These are phyloP conservation scores for Ilyonectria mors-panacis DNA, from an alignment of 2,329 filamentous ascomycete genomes.

Conservation along the genomic window DNA sequence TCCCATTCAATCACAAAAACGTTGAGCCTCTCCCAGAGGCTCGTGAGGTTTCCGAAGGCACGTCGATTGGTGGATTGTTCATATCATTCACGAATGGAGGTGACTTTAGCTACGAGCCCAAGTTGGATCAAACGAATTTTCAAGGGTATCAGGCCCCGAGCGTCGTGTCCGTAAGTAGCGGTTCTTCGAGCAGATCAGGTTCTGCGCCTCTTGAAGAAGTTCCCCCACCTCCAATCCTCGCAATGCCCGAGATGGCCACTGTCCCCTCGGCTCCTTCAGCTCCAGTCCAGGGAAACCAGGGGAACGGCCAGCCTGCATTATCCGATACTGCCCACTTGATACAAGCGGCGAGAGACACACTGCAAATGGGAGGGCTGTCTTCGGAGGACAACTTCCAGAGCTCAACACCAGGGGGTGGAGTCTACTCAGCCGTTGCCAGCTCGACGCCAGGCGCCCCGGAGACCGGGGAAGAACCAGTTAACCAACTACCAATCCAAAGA, in stretches of 20 bases:
- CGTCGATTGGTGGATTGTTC: neutral
- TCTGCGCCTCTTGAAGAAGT: neutral
- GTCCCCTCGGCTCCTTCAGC: too few relatives aligned
- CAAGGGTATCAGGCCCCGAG: neutral
- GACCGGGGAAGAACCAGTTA: neutral
- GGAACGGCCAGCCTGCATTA: too few relatives aligned
- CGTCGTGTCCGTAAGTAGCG: neutral
- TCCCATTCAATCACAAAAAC: neutral
- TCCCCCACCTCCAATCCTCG: neutral
- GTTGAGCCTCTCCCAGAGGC: neutral
- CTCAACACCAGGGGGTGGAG: neutral
- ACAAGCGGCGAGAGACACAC: neutral
- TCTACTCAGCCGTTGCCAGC: neutral
- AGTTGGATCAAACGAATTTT: neutral
- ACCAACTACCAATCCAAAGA: neutral
- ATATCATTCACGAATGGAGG: neutral
- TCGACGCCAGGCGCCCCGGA: neutral
- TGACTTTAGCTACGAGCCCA: neutral
- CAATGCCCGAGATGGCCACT: too few relatives aligned
- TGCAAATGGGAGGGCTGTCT: neutral
- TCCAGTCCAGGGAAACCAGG: too few relatives aligned
- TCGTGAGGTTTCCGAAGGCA: neutral
- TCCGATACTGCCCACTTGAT: neutral
- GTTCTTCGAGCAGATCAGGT: neutral
- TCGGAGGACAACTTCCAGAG: neutral